Conservation (phyloP, 306 rosid genomes). For the Glycine soja region DNA sequence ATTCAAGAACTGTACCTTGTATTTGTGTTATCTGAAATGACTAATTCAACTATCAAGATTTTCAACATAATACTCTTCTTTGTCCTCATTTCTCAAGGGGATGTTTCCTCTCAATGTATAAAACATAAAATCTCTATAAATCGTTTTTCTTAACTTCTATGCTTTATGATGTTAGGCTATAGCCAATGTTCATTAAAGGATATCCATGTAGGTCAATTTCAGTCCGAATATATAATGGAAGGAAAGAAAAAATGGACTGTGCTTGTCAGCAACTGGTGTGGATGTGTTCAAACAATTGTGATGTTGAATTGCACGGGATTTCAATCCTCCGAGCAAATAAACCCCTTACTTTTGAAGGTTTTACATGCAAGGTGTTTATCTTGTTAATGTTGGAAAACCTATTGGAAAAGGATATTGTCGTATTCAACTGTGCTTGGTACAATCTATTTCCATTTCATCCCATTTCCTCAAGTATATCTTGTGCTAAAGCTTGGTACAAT, state of each 20-base stretch:
- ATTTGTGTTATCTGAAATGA: neutral
- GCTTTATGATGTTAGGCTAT: neutral
- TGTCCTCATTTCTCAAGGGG: neutral
- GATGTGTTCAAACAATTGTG: neutral
- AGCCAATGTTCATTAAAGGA: slow-evolving; percentile 23
- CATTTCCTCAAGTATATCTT: neutral
- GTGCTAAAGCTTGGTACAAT: slow-evolving; percentile 33
- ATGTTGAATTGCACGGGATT: slow-evolving; percentile 46
- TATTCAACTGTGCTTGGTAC: slow-evolving; percentile 46
- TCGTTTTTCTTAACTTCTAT: neutral
- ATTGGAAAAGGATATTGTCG: neutral
- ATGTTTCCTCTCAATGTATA: neutral
- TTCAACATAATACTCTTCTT: neutral
- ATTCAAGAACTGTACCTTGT: neutral
- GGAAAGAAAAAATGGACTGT: slow-evolving; percentile 9
- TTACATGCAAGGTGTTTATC: slow-evolving; percentile 20
- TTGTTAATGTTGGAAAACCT: slow-evolving; percentile 47
- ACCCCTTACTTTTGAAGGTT: slow-evolving; percentile 45
- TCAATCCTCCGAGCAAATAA: neutral
- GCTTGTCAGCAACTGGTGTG: neutral
- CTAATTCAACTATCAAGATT: neutral
- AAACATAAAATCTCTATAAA: neutral
- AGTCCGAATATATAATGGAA: slow-evolving; percentile 35
- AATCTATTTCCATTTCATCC: slow-evolving; percentile 8
- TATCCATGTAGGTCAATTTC: slow-evolving; percentile 34